Conservation (phyloP, 192 early-diverging fungal species). For the Chytriomyces sp. region DNA sequence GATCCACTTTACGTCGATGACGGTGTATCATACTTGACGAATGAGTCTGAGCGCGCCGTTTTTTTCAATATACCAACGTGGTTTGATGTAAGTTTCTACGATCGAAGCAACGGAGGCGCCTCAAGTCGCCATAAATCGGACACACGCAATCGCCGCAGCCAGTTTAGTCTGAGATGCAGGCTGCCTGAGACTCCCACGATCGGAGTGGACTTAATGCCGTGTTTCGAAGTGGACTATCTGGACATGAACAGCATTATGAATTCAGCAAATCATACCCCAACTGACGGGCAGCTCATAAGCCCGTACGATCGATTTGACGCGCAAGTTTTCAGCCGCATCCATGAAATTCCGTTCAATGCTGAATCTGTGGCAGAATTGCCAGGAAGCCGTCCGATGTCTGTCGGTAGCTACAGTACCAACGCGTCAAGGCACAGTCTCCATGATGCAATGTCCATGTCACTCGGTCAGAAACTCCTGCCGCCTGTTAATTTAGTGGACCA, state of each 20-base stretch:
- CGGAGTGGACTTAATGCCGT: constrained; percentile 55
- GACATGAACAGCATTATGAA: not conserved
- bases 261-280: not conserved
- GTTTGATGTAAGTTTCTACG: constrained; percentile 92
- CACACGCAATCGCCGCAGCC: not conserved
- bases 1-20: constrained; percentile 62
- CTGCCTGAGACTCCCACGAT: constrained; percentile 88
- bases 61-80: constrained; percentile 84
- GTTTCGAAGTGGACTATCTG: constrained; percentile 13
- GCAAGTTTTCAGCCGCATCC: not conserved
- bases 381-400: not conserved
- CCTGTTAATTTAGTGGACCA: not conserved
- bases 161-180: constrained; percentile 74
- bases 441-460: not conserved
- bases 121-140: constrained; percentile 2
- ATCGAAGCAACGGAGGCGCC: constrained; percentile 45
- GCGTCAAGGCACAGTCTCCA: constrained; percentile 2
- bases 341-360: constrained; percentile 13
- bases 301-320: not conserved
- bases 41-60: constrained; percentile 29
- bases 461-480: constrained; percentile 10
- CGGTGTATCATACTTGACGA: constrained; percentile 14
- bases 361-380: constrained; percentile 5
- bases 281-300: not conserved
- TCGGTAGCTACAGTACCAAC: constrained; percentile 19